A percentile compares a stretch with the other conserved stretches of the same genome.
Conservation (phyloP, 2,329 filamentous ascomycete species). For the Hysterium pulicare region DNA sequence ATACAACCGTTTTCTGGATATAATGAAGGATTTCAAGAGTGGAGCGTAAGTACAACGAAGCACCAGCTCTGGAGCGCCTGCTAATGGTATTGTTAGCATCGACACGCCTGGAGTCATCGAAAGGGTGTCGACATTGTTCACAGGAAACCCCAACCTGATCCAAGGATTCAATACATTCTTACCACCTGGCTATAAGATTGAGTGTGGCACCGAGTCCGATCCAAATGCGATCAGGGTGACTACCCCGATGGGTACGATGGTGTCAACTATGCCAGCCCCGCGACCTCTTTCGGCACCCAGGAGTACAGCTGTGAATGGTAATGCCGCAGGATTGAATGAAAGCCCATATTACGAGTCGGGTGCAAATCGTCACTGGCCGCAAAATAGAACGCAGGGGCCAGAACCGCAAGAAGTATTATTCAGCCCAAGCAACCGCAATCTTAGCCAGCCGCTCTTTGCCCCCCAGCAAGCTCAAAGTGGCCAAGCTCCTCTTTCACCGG, state of each 20-base stretch:
- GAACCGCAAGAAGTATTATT: constrained; percentile 38
- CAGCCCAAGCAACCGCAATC: constrained; percentile 43
- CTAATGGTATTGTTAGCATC: constrained; percentile 53
- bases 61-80: constrained; percentile 3
- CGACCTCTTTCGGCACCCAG: constrained; percentile 45
- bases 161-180: constrained; percentile 98
- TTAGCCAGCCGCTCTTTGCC: constrained; percentile 39
- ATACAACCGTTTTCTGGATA: constrained; percentile 94
- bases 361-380: constrained; percentile 37
- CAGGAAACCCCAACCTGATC: constrained; percentile 90
- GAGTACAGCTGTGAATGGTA: constrained; percentile 56
- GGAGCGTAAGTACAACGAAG: constrained; percentile 65
- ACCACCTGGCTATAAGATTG: constrained; percentile 91
- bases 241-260: constrained; percentile 95
- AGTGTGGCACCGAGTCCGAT: constrained; percentile 90
- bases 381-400: constrained; percentile 24
- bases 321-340: constrained; percentile 42
- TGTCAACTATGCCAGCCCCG: constrained; percentile 71
- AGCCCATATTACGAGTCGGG: constrained; percentile 33
- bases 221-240: constrained; percentile 96
- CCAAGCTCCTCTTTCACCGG: constrained; percentile 36
- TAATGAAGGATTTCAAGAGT: constrained; percentile 99
- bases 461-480: constrained; percentile 31
- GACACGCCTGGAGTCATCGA: constrained; percentile 98
- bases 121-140: constrained; percentile 90